Base-by-base conservation (phyloP, 164 flowering plant species). In the Annona cherimola region DNA sequence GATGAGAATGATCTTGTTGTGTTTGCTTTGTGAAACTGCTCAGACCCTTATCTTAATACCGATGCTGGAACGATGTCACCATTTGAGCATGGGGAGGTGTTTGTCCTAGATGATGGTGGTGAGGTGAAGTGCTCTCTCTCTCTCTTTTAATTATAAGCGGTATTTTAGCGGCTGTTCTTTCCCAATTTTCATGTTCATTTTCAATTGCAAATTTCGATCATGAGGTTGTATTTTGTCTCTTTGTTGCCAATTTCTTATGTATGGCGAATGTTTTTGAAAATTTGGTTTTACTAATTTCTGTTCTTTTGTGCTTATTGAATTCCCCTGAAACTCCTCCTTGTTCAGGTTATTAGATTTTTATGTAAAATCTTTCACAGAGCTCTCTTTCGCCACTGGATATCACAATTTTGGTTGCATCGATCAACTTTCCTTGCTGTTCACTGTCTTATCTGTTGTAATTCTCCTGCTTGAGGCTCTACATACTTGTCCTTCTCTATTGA, bases 41-140 rank as follows among this genome's bases (percentile, higher is more conserved):
- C 90, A 94, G 98, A 94, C 88, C 98, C 98, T 54, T 94, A 94
- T 79, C 71, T 94, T 76, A 94, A 94, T 79, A 89, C 87, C 40
- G 98, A 94, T 83, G 97, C 98, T 6, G 98, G 98, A 74, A 94
- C 98, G 0, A 94, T 94, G 98, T 92, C 97, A 59, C 98, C 98
- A 69, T 86, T 89, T 59, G 97, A 94, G 84, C 98, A 94, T 61
- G 98, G 98, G 2, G 98, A 94, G 79, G 97, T 94, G 67, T 94
- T 78, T 77, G 99, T 94, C 67, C 82, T 92, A 69, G 97, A 94
- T 76, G 99, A 94, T 76, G 99, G 99, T 16, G 97, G 97, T 5
- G 98, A 94, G 98, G 98, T 94, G 84, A 74, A 19, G 4, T 9
- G 45, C 45, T 55, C 66, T 66, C 35, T 1, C 8, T 61, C 14